Conservation (phyloP, 1,139 yeast genomes). For the Taphrina pruni region DNA sequence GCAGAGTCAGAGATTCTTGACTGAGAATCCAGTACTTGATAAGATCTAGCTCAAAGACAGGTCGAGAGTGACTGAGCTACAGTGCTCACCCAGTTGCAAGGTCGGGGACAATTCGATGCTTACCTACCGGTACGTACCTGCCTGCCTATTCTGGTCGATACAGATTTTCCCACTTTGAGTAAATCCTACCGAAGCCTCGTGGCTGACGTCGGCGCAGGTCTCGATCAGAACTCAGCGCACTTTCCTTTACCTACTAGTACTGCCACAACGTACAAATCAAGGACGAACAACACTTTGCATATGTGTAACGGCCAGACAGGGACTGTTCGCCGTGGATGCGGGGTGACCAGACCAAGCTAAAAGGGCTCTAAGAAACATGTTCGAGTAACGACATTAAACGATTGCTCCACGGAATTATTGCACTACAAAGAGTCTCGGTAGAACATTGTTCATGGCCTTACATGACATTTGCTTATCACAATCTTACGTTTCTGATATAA, state of each 20-base stretch:
- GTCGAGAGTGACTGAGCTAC: no score
- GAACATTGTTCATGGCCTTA: background rate
- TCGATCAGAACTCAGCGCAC: background rate
- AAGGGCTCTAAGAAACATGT: no score
- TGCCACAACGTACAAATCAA: no score
- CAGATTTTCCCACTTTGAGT: background rate
- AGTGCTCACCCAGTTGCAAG: background rate
- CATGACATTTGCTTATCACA: background rate
- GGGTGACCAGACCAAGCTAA: no score
- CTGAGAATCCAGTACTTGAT: background rate
- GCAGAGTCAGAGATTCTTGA: background rate
- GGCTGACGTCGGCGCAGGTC: background rate
- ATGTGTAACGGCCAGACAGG: no score
- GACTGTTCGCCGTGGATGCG: no score
- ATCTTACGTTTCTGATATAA: background rate
- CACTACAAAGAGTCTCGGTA: background rate
- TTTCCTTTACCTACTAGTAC: no score
- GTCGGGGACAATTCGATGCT: conserved; percentile 1
- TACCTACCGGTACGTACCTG: background rate
- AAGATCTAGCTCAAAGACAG: no score
- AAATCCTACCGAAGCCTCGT: background rate
- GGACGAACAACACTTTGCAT: no score
- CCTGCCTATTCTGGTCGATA: no score
- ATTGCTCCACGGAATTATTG: no score
- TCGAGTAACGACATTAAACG: no score